These are phyloP conservation scores for Scutellaria galericulata DNA, from an alignment of 257 asterid species.

Conservation along the genomic window DNA sequence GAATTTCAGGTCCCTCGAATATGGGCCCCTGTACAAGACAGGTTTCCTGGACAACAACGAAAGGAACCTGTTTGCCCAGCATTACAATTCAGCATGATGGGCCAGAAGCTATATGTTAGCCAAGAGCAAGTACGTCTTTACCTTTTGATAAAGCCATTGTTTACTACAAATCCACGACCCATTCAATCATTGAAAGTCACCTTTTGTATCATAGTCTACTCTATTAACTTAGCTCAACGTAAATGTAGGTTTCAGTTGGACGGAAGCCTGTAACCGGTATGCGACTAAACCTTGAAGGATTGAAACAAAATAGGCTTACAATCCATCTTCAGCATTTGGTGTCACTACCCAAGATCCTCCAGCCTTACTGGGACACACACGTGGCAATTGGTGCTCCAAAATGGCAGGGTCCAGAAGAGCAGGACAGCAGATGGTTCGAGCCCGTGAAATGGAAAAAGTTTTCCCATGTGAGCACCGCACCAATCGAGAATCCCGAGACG, in stretches of 20 bases:
- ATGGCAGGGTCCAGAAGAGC: slow-evolving; percentile 95
- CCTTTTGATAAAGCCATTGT: slow-evolving; percentile 7
- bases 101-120: slow-evolving; percentile 81
- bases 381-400: slow-evolving; percentile 83
- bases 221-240: slow-evolving; percentile 13
- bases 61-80: slow-evolving; percentile 88
- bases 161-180: too few relatives aligned
- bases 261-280: slow-evolving; percentile 85
- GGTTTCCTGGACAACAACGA: slow-evolving; percentile 76
- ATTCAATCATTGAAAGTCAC: not conserved
- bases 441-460: slow-evolving; percentile 88
- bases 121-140: slow-evolving; percentile 69
- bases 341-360: slow-evolving; percentile 73
- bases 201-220: not conserved
- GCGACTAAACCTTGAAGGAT: slow-evolving; percentile 74
- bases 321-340: slow-evolving; percentile 70
- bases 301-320: slow-evolving; percentile 64
- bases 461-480: slow-evolving; percentile 83
- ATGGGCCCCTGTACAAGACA: slow-evolving; percentile 80
- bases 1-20: slow-evolving; percentile 82
- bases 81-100: slow-evolving; percentile 90
- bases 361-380: slow-evolving; percentile 77
- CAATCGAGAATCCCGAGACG: slow-evolving; percentile 72
- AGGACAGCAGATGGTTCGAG: slow-evolving; percentile 91
- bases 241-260: slow-evolving; percentile 74